Percentiles rank a stretch among this genome's conserved stretches.
phyloP scores from a whole-genome alignment of 2,329 filamentous ascomycete species.

The Botryotinia convoluta region DNA sequence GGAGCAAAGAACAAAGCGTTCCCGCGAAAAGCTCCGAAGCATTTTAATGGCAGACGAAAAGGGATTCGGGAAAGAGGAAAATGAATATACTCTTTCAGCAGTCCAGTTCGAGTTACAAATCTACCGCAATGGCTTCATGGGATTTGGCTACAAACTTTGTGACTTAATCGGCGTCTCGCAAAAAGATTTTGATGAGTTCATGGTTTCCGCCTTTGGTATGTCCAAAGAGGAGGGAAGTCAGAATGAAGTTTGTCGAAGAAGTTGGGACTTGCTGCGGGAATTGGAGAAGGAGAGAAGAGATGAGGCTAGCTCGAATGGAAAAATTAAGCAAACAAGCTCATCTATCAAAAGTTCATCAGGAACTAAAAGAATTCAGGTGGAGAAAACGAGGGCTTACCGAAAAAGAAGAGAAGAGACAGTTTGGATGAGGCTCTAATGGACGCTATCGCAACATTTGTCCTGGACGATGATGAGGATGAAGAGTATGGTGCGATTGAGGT shows the following conservation, averaged over 20 bases:
- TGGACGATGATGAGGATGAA: constrained; percentile 52
- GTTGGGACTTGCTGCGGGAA: neutral
- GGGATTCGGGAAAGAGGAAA: neutral
- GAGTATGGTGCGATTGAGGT: constrained; percentile 46
- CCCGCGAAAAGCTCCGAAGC: neutral
- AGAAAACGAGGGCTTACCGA: neutral
- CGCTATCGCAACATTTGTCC: constrained; percentile 45
- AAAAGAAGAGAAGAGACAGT: neutral
- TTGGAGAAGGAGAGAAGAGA: constrained; percentile 6
- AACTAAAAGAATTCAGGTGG: neutral
- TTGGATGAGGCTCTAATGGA: neutral
- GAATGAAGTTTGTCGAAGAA: constrained; percentile 1
- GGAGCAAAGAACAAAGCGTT: neutral
- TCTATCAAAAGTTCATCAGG: neutral
- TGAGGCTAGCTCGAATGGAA: neutral
- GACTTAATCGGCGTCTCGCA: neutral
- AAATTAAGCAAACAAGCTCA: neutral
- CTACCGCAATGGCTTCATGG: neutral
- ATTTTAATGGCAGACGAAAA: neutral
- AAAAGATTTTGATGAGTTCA: neutral
- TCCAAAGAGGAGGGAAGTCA: neutral
- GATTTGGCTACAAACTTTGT: neutral
- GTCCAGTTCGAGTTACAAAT: neutral
- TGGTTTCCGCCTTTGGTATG: neutral
- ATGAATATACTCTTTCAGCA: neutral